phyloP scores from a whole-genome alignment of 768 basidiomycete species.

The Amylocystis lapponica region DNA sequence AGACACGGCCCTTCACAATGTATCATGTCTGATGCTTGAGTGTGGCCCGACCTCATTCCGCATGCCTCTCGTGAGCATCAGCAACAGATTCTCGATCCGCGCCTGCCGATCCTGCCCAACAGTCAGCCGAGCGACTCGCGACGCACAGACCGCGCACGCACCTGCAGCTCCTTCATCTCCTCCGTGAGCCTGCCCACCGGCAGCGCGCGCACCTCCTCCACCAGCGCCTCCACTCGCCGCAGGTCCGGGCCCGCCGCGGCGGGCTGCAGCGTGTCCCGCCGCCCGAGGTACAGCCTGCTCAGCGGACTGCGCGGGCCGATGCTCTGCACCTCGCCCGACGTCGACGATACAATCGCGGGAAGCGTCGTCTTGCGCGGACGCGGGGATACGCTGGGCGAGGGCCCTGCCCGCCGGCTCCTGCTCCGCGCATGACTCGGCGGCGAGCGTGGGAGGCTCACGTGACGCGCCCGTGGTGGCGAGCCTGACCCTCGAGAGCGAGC shows the following conservation, averaged over 20 bases:
- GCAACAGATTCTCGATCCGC: slow-evolving; percentile 66
- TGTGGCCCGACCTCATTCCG: slow-evolving; percentile 31
- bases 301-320: slow-evolving; percentile 40
- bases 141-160: slow-evolving; percentile 22
- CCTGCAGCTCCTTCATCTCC: slow-evolving; percentile 82
- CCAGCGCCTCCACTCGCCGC: slow-evolving; percentile 50
- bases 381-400: slow-evolving; percentile 20
- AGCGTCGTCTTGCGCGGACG: slow-evolving; percentile 21
- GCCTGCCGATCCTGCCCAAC: slow-evolving; percentile 53
- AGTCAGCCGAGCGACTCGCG: neutral
- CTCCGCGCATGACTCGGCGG: slow-evolving; percentile 10
- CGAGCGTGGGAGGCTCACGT: slow-evolving; percentile 18
- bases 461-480: slow-evolving; percentile 3
- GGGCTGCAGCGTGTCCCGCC: slow-evolving; percentile 7
- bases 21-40: slow-evolving; percentile 18
- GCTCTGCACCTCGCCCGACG: slow-evolving; percentile 18
- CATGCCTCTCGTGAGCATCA: slow-evolving; percentile 65
- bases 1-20: slow-evolving; percentile 15
- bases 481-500: slow-evolving; percentile 1
- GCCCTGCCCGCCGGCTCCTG: slow-evolving; percentile 9
- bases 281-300: slow-evolving; percentile 37
- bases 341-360: slow-evolving; percentile 16
- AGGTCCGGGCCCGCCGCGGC: slow-evolving; percentile 33
- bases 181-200: slow-evolving; percentile 65
- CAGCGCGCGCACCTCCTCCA: slow-evolving; percentile 58